phyloP scores from a whole-genome alignment of 257 asterid genomes.

The Asclepias syriaca region DNA sequence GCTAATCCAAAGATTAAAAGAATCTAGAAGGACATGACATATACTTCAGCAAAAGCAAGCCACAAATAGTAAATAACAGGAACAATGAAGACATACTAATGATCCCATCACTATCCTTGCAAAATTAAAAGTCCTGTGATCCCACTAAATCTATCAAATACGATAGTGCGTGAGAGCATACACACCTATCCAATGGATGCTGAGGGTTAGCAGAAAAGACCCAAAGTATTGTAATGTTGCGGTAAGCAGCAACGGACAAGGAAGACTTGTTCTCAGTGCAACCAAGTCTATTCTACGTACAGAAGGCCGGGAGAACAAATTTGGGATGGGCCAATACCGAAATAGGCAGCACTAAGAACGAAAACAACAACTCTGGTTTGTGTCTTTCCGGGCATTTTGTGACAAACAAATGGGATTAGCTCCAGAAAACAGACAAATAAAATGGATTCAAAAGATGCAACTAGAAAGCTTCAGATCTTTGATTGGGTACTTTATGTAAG shows the following conservation, averaged over 20 bases:
- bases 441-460: neutral
- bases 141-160: neutral
- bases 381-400: neutral
- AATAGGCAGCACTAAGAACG: neutral
- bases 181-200: neutral
- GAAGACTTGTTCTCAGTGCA: neutral
- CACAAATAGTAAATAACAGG: neutral
- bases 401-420: neutral
- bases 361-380: neutral
- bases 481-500: neutral
- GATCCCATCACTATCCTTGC: neutral
- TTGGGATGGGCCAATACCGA: neutral
- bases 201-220: neutral
- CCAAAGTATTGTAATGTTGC: too few species aligned
- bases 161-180: neutral
- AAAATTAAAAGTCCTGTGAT: neutral
- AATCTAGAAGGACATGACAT: neutral
- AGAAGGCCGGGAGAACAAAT: neutral
- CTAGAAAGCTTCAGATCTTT: neutral
- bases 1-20: neutral
- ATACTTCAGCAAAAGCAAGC: neutral
- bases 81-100: neutral
- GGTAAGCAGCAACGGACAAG: neutral
- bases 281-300: neutral
- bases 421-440: too few species aligned